These are phyloP conservation scores for Botryobasidium botryosum DNA, from an alignment of 768 basidiomycete species.

Conservation along the genomic window DNA sequence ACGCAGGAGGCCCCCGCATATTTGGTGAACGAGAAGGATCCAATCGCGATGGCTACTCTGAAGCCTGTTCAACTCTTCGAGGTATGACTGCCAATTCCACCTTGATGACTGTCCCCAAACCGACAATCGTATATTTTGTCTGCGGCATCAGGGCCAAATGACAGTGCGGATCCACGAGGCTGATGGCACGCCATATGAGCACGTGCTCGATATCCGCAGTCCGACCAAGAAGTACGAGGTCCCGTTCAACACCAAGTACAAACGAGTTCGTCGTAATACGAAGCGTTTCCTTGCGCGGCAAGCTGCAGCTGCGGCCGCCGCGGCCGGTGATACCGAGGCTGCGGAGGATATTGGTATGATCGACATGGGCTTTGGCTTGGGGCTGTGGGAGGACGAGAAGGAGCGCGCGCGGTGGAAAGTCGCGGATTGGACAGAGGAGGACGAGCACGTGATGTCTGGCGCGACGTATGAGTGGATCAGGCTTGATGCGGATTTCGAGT, in stretches of 20 bases:
- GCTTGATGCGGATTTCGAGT: conserved; percentile 98
- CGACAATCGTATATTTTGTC: neutral
- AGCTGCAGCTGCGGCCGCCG: conserved; percentile 82
- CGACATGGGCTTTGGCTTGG: conserved; percentile 84
- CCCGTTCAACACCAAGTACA: conserved; percentile 96
- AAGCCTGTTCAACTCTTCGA: conserved; percentile 87
- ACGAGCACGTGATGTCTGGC: conserved; percentile 81
- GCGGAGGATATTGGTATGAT: conserved; percentile 88
- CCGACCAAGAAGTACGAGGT: conserved; percentile 91
- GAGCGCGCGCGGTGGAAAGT: conserved; percentile 93
- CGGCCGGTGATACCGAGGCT: conserved; percentile 81
- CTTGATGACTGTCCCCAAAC: too few species aligned
- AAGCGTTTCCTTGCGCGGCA: conserved; percentile 91
- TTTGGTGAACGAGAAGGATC: conserved; percentile 45
- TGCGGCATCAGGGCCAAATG: conserved; percentile 62
- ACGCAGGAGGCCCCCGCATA: conserved; percentile 72
- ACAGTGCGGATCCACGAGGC: conserved; percentile 98
- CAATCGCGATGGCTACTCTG: conserved; percentile 44
- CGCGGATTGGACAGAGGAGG: conserved; percentile 94
- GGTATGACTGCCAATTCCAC: conserved; percentile 27
- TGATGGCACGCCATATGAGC: conserved; percentile 97
- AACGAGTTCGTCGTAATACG: conserved; percentile 86
- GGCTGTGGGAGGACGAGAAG: conserved; percentile 91
- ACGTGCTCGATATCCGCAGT: conserved; percentile 80
- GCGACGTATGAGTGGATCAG: conserved; percentile 99